These are phyloP conservation scores for Kockovaella imperatae DNA, from an alignment of 768 basidiomycete genomes.

Conservation along the genomic window DNA sequence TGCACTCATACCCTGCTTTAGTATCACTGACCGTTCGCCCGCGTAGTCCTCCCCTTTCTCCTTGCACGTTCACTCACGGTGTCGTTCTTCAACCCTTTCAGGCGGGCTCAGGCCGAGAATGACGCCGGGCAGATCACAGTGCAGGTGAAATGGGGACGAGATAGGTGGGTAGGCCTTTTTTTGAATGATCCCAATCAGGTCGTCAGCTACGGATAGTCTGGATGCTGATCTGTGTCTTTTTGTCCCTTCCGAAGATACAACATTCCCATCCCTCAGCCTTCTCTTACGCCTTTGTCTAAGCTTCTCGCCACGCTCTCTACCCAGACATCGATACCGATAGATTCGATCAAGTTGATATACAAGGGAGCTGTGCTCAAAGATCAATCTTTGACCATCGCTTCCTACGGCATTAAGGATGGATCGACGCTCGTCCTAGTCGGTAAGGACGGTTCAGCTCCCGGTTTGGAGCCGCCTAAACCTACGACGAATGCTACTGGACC, in stretches of 20 bases:
- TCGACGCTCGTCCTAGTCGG: conserved; percentile 67
- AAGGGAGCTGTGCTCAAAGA: conserved; percentile 87
- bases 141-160: conserved; percentile 37
- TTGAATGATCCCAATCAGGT: background rate
- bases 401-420: conserved; percentile 63
- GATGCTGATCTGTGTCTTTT: background rate
- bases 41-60: no score
- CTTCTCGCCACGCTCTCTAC: conserved; percentile 54
- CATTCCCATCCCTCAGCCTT: conserved; percentile 41
- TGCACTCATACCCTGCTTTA: no score
- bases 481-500: conserved; percentile 7
- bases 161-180: conserved; percentile 20
- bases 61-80: no score
- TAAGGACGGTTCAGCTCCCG: conserved; percentile 41
- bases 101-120: conserved; percentile 30
- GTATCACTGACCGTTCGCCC: no score
- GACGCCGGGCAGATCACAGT: conserved; percentile 27
- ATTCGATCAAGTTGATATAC: conserved; percentile 78
- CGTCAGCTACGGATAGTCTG: background rate
- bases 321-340: conserved; percentile 61
- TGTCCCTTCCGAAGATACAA: conserved; percentile 31
- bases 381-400: conserved; percentile 59
- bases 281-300: conserved; percentile 37
- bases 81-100: conserved; percentile 42
- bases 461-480: conserved; percentile 4